Evolutionary conservation across 208 protist genomes (phyloP), one percentile per base, ranked within the genome.

Genomic region (Leptomonas pyrrhocoris): DNA sequence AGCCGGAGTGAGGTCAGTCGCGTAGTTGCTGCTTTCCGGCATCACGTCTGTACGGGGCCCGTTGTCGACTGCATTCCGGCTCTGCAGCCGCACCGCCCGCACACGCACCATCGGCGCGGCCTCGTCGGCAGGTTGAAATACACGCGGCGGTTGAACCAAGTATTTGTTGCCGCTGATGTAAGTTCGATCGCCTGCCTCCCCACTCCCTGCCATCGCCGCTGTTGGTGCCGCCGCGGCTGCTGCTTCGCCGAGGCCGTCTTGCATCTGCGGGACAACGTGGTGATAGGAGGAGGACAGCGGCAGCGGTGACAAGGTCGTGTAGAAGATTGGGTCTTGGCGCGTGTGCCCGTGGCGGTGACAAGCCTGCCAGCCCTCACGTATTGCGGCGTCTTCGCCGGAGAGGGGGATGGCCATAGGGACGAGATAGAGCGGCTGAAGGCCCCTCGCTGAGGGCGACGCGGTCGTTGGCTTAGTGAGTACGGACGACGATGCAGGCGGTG

Each of bases 51-150:
- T 34, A n/a, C 34, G 21, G 2, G 40, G 31, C 12, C 12, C 13
- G n/a, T 11, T 34, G 13, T 43, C 46, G 1, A 13, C 2, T 43
- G n/a, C 27, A 7, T 31, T 64, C 19, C 60, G 34, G 23, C 21
- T 57, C 42, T 68, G 74, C 43, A 68, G 51, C 16, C 23, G 38
- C 56, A 86, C 31, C 5, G 77, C 67, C 28, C 80, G 63, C 27
- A 92, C 75, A 19, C 66, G 74, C 53, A 92, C 49, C 66, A 92
- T 80, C 5, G 73, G 53, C 36, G 64, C 50, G 21, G 79, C 78
- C 49, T 85, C 83, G 34, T 70, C 79, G 0, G 62, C 71, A 13
- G 83, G 83, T 53, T 72, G 80, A 54, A 77, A 74, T 40, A 88
- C 73, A 18, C 46, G 40, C 31, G 80, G 66, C 19, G 80, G 61